Evolutionary conservation across 257 asterid species (phyloP), one percentile per base, ranked within the genome.

Genomic region (Nicotiana attenuata): DNA sequence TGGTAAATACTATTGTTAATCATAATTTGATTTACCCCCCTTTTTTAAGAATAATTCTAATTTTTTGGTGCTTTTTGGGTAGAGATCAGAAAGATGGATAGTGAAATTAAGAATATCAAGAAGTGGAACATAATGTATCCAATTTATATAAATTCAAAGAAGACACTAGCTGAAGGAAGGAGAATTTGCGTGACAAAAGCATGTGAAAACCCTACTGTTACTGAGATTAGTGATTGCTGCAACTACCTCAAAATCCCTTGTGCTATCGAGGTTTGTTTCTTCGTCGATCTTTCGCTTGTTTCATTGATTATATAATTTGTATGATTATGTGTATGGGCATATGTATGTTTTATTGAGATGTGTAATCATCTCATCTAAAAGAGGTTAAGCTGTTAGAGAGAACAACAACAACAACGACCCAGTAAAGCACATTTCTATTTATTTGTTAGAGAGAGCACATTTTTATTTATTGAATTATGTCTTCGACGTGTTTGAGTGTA

Each of bases 111-210:
- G 83, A 92, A 91, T 77, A 91, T 93, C 5, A 96, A 96, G 83
- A 96, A 91, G 81, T 96, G 99, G 99, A 87, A 88, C 7, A 88
- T 96, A 60, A 53, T 96, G 10, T 96, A 94, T 88, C 99, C 98
- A 69, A 80, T 96, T 71, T 96, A 94, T 90, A 89, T 94, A 50
- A 96, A 96, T 87, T 93, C 98, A 33, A 96, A 96, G 92, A 96
- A 92, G 84, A 94, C 95, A 76, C 84, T 96, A 47, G 97, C 97
- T 0, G 97, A 96, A 89, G 99, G 98, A n/a, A 91, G 99, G 69
- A 85, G 97, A 86, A 96, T 96, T 86, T 88, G 86, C 45, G 91
- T 85, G 66, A 86, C 80, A 82, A 96, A 94, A 92, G 97, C 98
- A 3, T 94, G 98, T 84, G 98, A 96, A 86, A 92, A 93, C 84